These are phyloP conservation scores for Laetiporus sulphureus DNA, from an alignment of 1,284 basidiomycete species.

Conservation along the genomic window DNA sequence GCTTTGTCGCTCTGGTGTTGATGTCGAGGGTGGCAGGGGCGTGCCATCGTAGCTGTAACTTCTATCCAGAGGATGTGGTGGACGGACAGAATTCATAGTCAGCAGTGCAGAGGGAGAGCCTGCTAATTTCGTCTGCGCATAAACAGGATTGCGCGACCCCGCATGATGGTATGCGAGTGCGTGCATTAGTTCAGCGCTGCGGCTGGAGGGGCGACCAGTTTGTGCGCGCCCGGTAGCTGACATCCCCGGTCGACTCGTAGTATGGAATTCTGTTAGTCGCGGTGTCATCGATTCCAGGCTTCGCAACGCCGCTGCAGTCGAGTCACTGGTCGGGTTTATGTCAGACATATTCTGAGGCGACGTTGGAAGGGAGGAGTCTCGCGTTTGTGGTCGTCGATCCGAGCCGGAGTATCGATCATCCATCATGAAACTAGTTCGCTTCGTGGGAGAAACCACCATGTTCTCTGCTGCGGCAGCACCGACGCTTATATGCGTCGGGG, in stretches of 20 bases:
- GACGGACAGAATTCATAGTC: neutral
- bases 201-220: neutral
- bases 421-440: slow-evolving; percentile 10
- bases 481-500: slow-evolving; percentile 6
- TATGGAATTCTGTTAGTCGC: slow-evolving; percentile 17
- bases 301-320: slow-evolving; percentile 19
- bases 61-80: neutral
- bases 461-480: neutral
- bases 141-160: neutral
- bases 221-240: neutral
- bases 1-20: neutral
- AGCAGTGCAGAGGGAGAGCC: neutral
- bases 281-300: slow-evolving; percentile 21
- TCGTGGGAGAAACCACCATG: no score
- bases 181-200: slow-evolving; percentile 1
- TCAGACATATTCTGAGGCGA: slow-evolving; percentile 14
- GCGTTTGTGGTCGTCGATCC: slow-evolving; percentile 17
- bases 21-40: neutral
- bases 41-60: neutral
- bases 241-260: neutral
- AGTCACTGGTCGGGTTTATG: slow-evolving; percentile 11
- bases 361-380: slow-evolving; percentile 21
- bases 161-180: slow-evolving; percentile 3
- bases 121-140: neutral
- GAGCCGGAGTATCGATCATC: slow-evolving; percentile 12